A percentile compares a stretch with the other conserved stretches of the same genome.
These are phyloP conservation scores for Discostella stelligeroides DNA, from an alignment of 108 stramenopile genomes.

Conservation along the genomic window DNA sequence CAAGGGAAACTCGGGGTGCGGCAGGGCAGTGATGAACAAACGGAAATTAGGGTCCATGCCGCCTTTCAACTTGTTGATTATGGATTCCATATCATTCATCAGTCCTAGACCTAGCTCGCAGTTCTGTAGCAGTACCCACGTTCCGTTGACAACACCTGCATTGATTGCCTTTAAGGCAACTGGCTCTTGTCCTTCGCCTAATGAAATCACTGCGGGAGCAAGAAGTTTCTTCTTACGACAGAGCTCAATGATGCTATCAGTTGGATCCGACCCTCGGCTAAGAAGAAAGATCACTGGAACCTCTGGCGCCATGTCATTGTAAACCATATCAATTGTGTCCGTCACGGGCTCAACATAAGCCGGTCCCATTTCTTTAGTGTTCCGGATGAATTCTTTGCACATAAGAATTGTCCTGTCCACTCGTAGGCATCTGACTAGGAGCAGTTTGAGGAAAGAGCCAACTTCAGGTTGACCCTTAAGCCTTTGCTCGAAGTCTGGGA, in stretches of 20 bases:
- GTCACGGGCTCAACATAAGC: slow-evolving; percentile 90
- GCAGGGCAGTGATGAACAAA: slow-evolving; percentile 90
- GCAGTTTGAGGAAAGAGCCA: slow-evolving; percentile 83
- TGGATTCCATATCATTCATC: slow-evolving; percentile 88
- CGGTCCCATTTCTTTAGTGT: slow-evolving; percentile 83
- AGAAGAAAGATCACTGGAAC: slow-evolving; percentile 92
- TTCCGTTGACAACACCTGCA: slow-evolving; percentile 86
- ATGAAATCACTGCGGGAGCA: slow-evolving; percentile 81
- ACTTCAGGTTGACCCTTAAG: slow-evolving; percentile 66
- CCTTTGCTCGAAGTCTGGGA: slow-evolving; percentile 89
- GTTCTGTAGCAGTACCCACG: slow-evolving; percentile 93
- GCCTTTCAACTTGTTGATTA: slow-evolving; percentile 71
- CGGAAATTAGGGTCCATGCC: slow-evolving; percentile 86
- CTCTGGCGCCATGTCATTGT: slow-evolving; percentile 74
- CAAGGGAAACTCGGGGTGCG: slow-evolving; percentile 85
- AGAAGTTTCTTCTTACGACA: slow-evolving; percentile 89
- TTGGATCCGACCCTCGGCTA: slow-evolving; percentile 90
- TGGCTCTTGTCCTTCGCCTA: slow-evolving; percentile 94
- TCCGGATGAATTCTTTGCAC: slow-evolving; percentile 84
- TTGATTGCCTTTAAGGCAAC: slow-evolving; percentile 90
- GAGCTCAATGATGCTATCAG: slow-evolving; percentile 86
- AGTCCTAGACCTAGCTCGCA: slow-evolving; percentile 88
- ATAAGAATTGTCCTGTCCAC: slow-evolving; percentile 88
- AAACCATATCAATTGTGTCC: slow-evolving; percentile 89
- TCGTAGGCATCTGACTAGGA: slow-evolving; percentile 84